Conservation (phyloP, 768 basidiomycete species). For the Asterophora parasitica region DNA sequence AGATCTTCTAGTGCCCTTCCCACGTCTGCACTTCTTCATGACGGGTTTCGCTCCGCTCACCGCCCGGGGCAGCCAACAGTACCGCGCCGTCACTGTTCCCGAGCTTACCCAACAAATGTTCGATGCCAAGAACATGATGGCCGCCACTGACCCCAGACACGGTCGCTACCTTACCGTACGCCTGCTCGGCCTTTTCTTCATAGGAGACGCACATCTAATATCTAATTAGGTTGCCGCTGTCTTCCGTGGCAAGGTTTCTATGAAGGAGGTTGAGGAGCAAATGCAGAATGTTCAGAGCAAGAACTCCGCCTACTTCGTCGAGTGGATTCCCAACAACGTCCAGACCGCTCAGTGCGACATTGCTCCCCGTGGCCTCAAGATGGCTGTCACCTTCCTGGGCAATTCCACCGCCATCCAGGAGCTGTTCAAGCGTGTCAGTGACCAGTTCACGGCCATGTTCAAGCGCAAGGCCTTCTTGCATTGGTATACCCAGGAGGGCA, state of each 20-base stretch:
- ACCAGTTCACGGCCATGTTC: conserved; percentile 99
- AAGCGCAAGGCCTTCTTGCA: conserved; percentile 98
- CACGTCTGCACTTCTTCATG: conserved; percentile 99
- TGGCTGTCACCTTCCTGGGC: conserved; percentile 96
- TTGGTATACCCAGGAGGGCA: conserved; percentile 99
- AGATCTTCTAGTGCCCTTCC: conserved; percentile 77
- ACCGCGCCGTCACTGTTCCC: conserved; percentile 94
- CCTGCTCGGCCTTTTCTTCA: neutral
- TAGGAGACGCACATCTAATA: neutral
- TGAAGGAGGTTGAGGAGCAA: conserved; percentile 99
- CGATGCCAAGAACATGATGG: conserved; percentile 99
- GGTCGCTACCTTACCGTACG: conserved; percentile 94
- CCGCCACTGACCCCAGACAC: conserved; percentile 93
- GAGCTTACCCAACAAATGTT: conserved; percentile 99
- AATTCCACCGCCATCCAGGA: conserved; percentile 98
- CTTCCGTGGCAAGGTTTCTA: conserved; percentile 99
- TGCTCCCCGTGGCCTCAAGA: conserved; percentile 90
- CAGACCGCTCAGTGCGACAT: conserved; percentile 98
- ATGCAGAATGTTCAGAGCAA: conserved; percentile 98
- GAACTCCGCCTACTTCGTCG: conserved; percentile 97
- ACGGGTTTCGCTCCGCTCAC: conserved; percentile 94
- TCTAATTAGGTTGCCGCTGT: conserved; percentile 72
- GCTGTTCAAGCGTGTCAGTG: conserved; percentile 97
- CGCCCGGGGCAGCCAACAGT: conserved; percentile 90
- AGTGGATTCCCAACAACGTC: conserved; percentile 99